phyloP scores from a whole-genome alignment of 805 yeast genomes.

The Candida chauliodis region DNA sequence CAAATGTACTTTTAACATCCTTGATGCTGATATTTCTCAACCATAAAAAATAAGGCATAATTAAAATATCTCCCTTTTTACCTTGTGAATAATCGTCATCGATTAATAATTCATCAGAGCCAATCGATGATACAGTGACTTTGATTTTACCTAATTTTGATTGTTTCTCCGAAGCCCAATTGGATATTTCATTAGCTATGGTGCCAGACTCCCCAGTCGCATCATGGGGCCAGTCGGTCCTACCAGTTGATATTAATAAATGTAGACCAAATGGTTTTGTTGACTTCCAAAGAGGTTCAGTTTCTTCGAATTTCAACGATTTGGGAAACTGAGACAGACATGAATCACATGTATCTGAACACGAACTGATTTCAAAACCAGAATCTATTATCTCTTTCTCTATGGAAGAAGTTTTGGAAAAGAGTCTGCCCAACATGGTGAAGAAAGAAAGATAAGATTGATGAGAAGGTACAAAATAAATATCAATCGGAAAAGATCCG shows the following conservation, averaged over 20 bases:
- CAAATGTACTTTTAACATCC: conserved; percentile 44
- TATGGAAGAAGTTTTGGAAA: not conserved
- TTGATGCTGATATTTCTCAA: conserved; percentile 45
- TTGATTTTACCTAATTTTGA: conserved; percentile 34
- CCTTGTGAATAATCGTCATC: conserved; percentile 39
- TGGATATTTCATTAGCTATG: conserved; percentile 42
- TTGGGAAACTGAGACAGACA: conserved; percentile 56
- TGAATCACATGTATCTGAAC: conserved; percentile 50
- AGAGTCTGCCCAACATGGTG: conserved; percentile 7
- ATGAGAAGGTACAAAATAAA: too few relatives aligned
- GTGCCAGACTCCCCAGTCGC: conserved; percentile 48
- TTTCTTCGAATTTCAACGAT: conserved; percentile 41
- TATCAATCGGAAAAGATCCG: too few relatives aligned
- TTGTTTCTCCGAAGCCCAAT: conserved; percentile 28
- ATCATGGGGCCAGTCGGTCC: conserved; percentile 79
- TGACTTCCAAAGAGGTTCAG: conserved; percentile 58
- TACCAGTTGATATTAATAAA: conserved; percentile 78
- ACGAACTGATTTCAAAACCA: conserved; percentile 38
- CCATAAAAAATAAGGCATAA: conserved; percentile 77
- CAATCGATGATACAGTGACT: conserved; percentile 53
- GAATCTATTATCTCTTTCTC: conserved; percentile 5
- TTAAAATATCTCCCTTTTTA: conserved; percentile 53
- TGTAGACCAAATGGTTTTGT: conserved; percentile 70
- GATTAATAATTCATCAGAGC: conserved; percentile 41
- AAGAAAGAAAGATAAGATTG: too few relatives aligned